Conservation (phyloP, 352 stramenopile genomes). For the Pythium plurisporium region DNA sequence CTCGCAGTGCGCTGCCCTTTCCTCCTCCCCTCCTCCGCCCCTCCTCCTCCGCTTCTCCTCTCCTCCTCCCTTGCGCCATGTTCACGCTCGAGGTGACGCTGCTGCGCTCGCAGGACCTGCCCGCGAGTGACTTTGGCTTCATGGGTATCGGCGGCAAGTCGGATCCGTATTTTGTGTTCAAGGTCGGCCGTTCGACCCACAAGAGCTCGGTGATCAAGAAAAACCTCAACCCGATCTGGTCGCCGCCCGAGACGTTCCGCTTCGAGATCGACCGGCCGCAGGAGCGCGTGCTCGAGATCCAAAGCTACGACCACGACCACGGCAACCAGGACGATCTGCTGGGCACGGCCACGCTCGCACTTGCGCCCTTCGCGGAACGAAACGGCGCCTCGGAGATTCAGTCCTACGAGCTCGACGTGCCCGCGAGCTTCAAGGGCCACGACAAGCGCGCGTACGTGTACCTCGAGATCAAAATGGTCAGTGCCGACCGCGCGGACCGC, state of each 20-base stretch:
- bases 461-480: constrained; percentile 66
- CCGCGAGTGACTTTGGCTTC: constrained; percentile 57
- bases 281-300: constrained; percentile 52
- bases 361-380: constrained; percentile 42
- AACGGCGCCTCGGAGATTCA: constrained; percentile 38
- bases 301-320: constrained; percentile 68
- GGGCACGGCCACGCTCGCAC: constrained; percentile 43
- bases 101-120: constrained; percentile 60
- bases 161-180: constrained; percentile 81
- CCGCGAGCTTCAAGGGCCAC: constrained; percentile 47
- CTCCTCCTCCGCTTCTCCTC: background rate
- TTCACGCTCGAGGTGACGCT: constrained; percentile 66
- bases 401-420: constrained; percentile 65
- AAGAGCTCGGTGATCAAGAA: constrained; percentile 62
- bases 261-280: constrained; percentile 57
- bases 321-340: constrained; percentile 79
- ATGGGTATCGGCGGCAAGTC: constrained; percentile 68
- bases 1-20: too few species aligned
- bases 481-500: constrained; percentile 47
- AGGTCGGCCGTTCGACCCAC: constrained; percentile 53
- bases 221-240: constrained; percentile 67
- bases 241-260: constrained; percentile 53
- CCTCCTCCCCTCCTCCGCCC: background rate
- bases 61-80: constrained; percentile 21
- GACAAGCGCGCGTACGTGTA: constrained; percentile 63